Base-by-base conservation (phyloP, 306 rosid genomes). In the Ziziphus jujuba region DNA sequence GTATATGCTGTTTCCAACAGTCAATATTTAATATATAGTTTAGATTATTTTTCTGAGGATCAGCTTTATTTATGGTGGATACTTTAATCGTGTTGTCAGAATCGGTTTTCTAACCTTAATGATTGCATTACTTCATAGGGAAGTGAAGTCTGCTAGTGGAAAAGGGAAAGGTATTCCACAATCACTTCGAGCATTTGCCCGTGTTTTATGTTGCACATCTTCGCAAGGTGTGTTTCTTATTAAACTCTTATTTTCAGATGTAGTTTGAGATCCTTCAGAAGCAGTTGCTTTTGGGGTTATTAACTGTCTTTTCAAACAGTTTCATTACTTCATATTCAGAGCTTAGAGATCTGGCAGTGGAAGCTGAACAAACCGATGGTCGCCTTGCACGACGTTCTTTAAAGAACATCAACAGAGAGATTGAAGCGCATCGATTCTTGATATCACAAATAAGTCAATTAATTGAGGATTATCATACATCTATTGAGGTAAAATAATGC, bases 161-260 rank as follows among this genome's bases (percentile, higher is more conserved):
- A 91, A 81, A 60, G 96, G 87, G 80, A 85, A 78, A 78, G 95
- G 97, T 61, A 67, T 91, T 72, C 90, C 95, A 0, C 96, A 81
- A 58, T 87, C 97, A 67, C 84, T 88, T 66, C 87, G 87, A 40
- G 96, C 97, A 51, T 74, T 85, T 83, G 91, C 83, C 62, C 90
- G 95, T 57, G 79, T 87, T 77, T 65, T 81, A 40, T 43, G 91
- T 66, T 89, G 96, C 74, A 36, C 75, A 70, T 67, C 77, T 28
- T 69, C 68, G 66, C 84, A 83, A 23, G 91, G 91, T 87, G 69
- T 24, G 44, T 23, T 47, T 45, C 45, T 16, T 25, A 47, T 65
- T 20, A 45, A 16, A 24, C 34, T 64, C 21, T 58, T 50, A 21
- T 4, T 75, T 36, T 12, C 20, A 38, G 44, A 0, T 58, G 3